Percentiles rank a stretch among this genome's conserved stretches.
These are phyloP conservation scores for Trichoderma sp. DNA, from an alignment of 2,329 filamentous ascomycete species.

Conservation along the genomic window DNA sequence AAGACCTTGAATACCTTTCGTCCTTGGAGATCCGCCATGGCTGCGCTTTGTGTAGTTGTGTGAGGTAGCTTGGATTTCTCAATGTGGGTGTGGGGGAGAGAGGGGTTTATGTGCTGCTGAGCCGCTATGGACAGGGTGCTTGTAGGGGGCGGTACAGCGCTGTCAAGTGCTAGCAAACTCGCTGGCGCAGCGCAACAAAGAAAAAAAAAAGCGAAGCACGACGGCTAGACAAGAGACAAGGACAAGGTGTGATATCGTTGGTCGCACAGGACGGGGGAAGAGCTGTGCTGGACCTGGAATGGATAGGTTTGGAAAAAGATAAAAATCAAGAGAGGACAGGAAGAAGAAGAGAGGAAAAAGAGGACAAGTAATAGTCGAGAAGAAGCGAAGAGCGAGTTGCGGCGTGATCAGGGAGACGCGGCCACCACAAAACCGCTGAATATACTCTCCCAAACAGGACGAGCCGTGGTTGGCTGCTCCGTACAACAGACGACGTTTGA, in stretches of 20 bases:
- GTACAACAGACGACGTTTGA: background rate
- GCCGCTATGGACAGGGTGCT: slow-evolving; percentile 5
- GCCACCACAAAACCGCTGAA: background rate
- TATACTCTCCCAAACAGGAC: background rate
- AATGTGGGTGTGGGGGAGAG: slow-evolving; percentile 6
- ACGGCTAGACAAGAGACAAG: background rate
- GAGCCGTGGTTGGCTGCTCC: slow-evolving; percentile 9
- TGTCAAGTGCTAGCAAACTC: background rate
- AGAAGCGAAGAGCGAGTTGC: background rate
- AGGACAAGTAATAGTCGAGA: background rate
- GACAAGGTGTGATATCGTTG: background rate
- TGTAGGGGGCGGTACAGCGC: background rate
- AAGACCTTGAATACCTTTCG: slow-evolving; percentile 99
- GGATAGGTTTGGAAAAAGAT: background rate
- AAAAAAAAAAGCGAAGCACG: background rate
- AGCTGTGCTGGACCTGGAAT: background rate
- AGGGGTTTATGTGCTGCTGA: slow-evolving; percentile 11
- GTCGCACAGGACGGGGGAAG: background rate
- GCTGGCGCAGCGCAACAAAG: background rate
- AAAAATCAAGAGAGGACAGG: background rate
- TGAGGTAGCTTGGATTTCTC: background rate
- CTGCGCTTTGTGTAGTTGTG: slow-evolving; percentile 1
- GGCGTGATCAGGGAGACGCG: slow-evolving; percentile 9
- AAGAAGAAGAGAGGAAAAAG: background rate
- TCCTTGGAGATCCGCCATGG: slow-evolving; percentile 44